Conservation (phyloP, 2,329 filamentous ascomycete genomes). For the Raffaelea arxii region DNA sequence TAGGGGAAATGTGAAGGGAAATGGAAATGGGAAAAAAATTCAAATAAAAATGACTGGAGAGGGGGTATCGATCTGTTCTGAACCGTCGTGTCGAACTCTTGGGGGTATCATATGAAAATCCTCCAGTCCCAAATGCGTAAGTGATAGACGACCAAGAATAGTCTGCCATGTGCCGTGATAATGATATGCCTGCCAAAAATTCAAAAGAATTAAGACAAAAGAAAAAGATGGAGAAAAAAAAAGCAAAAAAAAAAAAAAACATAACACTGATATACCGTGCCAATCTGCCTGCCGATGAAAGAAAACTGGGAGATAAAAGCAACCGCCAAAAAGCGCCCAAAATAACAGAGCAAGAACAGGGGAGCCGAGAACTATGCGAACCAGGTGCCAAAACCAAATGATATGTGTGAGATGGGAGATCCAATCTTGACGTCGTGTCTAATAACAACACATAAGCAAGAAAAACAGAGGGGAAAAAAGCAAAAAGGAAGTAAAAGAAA, state of each 20-base stretch:
- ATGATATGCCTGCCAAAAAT: conserved; percentile 5
- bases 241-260: not conserved
- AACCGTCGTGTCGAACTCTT: conserved; percentile 5
- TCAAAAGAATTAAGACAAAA: not conserved
- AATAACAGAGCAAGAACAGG: too few species aligned
- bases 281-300: not conserved
- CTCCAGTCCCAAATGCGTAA: conserved; percentile 8
- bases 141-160: conserved; percentile 1
- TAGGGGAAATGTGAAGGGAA: too few species aligned
- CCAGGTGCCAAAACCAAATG: too few species aligned
- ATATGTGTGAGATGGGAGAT: not conserved
- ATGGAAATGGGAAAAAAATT: conserved; percentile 2
- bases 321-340: not conserved
- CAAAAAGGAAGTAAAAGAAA: not conserved
- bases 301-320: not conserved
- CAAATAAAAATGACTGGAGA: conserved; percentile 10
- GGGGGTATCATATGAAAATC: conserved; percentile 13
- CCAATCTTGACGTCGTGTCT: not conserved
- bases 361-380: too few species aligned
- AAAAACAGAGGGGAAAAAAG: not conserved
- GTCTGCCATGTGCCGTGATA: conserved; percentile 5
- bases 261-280: not conserved
- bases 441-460: not conserved
- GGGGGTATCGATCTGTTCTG: conserved; percentile 13
- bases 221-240: conserved; percentile 1